A percentile compares a stretch with the other conserved stretches of the same genome.
Conservation (phyloP, 2,329 filamentous ascomycete genomes). For the Xylariaceae sp. region DNA sequence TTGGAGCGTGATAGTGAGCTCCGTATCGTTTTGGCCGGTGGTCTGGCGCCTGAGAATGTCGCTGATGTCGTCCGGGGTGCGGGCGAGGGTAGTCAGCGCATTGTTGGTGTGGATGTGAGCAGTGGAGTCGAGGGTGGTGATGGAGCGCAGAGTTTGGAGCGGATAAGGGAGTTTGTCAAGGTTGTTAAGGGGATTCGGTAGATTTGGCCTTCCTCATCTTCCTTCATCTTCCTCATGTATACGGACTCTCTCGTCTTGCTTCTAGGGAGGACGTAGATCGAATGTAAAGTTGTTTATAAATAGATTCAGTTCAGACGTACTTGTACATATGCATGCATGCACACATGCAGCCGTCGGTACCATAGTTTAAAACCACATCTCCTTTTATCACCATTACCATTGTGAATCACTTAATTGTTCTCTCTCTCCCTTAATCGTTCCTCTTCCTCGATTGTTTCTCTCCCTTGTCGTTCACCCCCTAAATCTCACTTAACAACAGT, state of each 20-base stretch:
- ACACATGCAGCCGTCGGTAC: neutral
- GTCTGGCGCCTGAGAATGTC: slow-evolving; percentile 76
- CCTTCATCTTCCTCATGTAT: too few relatives aligned
- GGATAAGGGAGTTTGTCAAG: slow-evolving; percentile 75
- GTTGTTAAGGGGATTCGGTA: slow-evolving; percentile 60
- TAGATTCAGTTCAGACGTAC: neutral
- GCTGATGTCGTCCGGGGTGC: slow-evolving; percentile 59
- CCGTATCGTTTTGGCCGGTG: slow-evolving; percentile 76
- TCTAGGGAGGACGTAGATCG: too few relatives aligned
- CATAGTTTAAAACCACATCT: neutral
- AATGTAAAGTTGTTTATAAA: too few relatives aligned
- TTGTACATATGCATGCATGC: neutral
- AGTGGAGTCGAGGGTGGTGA: slow-evolving; percentile 83
- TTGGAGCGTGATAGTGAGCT: slow-evolving; percentile 66
- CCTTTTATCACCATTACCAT: too few relatives aligned
- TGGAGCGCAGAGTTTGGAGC: slow-evolving; percentile 73
- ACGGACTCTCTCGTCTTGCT: neutral
- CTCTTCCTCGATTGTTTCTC: too few relatives aligned
- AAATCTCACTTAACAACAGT: too few relatives aligned
- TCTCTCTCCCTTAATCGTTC: too few relatives aligned
- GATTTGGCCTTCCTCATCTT: neutral
- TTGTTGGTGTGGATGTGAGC: slow-evolving; percentile 86
- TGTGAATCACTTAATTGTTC: too few relatives aligned
- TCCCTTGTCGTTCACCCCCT: too few relatives aligned
- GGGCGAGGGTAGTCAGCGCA: slow-evolving; percentile 50